A percentile compares a stretch with the other conserved stretches of the same genome.
phyloP scores from a whole-genome alignment of 331 rosid genomes.

The Acacia pycnantha region DNA sequence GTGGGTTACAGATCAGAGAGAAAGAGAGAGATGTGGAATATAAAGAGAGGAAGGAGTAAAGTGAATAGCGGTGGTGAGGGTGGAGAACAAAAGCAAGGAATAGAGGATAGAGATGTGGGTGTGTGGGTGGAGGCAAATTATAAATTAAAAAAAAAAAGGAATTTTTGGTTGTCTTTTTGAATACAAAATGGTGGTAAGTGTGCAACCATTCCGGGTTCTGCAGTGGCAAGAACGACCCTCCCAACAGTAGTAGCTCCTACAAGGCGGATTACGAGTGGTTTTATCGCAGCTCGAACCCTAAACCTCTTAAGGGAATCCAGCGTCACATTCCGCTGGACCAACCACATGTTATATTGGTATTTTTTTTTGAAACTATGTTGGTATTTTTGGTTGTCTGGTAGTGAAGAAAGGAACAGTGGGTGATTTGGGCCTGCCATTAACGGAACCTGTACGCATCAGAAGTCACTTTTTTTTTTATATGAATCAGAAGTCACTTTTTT shows the following conservation, averaged over 20 bases:
- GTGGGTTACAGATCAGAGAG: slow-evolving; percentile 32
- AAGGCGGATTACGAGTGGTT: no score
- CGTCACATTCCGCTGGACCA: no score
- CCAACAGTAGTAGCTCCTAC: no score
- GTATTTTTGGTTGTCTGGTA: slow-evolving; percentile 38
- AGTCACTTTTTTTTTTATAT: slow-evolving; percentile 12
- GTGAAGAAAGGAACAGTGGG: slow-evolving; percentile 34
- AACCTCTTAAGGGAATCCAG: no score
- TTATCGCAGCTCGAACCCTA: no score
- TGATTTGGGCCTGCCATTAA: slow-evolving; percentile 37
- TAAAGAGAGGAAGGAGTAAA: slow-evolving; percentile 24
- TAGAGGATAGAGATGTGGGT: neutral
- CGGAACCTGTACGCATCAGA: slow-evolving; percentile 17
- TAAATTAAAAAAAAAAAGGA: neutral
- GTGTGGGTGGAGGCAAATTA: neutral
- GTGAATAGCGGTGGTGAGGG: neutral
- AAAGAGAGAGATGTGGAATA: slow-evolving; percentile 18
- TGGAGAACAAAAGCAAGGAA: slow-evolving; percentile 23
- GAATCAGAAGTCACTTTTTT: slow-evolving; percentile 13
- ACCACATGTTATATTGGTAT: no score
- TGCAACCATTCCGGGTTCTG: no score
- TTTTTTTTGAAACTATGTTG: no score
- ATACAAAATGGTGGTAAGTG: no score
- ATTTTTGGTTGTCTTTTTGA: slow-evolving; percentile 35
- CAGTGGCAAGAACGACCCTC: no score